Conservation (phyloP, 1,284 basidiomycete species). For the Microbotryum saponariae region DNA sequence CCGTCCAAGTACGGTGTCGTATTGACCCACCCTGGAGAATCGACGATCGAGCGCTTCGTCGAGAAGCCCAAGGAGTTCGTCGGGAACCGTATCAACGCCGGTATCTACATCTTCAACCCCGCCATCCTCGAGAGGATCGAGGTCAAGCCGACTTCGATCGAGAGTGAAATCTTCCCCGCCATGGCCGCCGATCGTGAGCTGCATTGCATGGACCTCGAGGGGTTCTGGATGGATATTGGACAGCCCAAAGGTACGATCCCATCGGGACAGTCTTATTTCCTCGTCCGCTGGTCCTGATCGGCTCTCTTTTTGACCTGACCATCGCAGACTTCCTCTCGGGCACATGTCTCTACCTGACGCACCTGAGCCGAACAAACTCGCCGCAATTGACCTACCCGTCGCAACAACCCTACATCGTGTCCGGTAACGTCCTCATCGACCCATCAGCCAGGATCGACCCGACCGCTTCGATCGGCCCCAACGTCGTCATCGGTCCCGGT, state of each 20-base stretch:
- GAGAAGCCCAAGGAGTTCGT: slow-evolving; percentile 50
- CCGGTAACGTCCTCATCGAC: slow-evolving; percentile 3
- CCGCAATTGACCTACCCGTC: slow-evolving; percentile 43
- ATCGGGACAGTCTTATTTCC: neutral
- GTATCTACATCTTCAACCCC: slow-evolving; percentile 51
- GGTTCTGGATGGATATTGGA: slow-evolving; percentile 51
- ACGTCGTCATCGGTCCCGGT: slow-evolving; percentile 48
- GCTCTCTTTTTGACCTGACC: too few species aligned
- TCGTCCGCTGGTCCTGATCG: too few species aligned
- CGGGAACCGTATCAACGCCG: slow-evolving; percentile 50
- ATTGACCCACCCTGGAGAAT: slow-evolving; percentile 44
- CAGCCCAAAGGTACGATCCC: slow-evolving; percentile 45
- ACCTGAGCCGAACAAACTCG: slow-evolving; percentile 45
- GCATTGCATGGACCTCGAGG: slow-evolving; percentile 47
- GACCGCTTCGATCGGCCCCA: slow-evolving; percentile 45
- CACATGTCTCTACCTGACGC: slow-evolving; percentile 48
- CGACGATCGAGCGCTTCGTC: slow-evolving; percentile 49
- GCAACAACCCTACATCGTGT: slow-evolving; percentile 39
- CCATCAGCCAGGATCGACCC: slow-evolving; percentile 46
- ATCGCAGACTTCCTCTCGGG: slow-evolving; percentile 34
- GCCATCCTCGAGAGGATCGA: slow-evolving; percentile 47
- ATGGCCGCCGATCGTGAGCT: slow-evolving; percentile 47
- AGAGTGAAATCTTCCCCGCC: slow-evolving; percentile 49
- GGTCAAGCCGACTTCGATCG: slow-evolving; percentile 48
- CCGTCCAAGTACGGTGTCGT: slow-evolving; percentile 50